Base-by-base conservation (phyloP, 352 stramenopile species). In the Phytophthora nicotianae region DNA sequence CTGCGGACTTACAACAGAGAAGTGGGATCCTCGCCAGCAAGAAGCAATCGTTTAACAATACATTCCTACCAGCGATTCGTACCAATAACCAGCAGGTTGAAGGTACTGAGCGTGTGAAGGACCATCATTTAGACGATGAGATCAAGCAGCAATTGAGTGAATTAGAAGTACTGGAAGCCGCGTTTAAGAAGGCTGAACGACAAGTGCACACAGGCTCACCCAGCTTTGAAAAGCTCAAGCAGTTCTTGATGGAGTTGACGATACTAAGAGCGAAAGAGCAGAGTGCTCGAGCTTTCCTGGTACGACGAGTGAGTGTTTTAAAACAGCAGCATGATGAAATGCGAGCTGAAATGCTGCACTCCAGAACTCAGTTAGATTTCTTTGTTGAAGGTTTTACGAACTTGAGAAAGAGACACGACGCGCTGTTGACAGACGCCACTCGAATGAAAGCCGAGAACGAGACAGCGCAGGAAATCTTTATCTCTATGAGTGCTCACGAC, bases 351-450 rank as follows among this genome's bases (percentile, higher is more conserved):
- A 79, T 81, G 53, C 65, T 89, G 16, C 82, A 90, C 45, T 91
- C 81, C 0, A 71, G 79, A 17, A 65, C 48, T 3, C 84, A 93
- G 53, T 77, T 93, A 40, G 81, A 83, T 24, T 91, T 93, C 69
- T 93, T 93, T 41, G 77, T 93, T 27, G 73, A 89, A 2, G 84
- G 84, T 1, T 91, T 90, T 35, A 81, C 80, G 11, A 89, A 90
- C 33, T 43, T 93, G 17, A 62, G 84, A 2, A 59, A 68, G n/a
- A 77, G 82, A 16, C 84, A 91, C 57, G 84, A 93, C 35, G 73
- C 75, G 2, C 50, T 91, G 6, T 42, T 93, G 4, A 78, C 74
- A 11, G 74, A 79, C 26, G 78, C 82, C 14, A 81, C 73, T 10
- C 67, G 72, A 4, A 80, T 86, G 50, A 80, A 83, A 33, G 82